Base-by-base conservation (phyloP, 1,284 basidiomycete species). In the Ganoderma lucidum region DNA sequence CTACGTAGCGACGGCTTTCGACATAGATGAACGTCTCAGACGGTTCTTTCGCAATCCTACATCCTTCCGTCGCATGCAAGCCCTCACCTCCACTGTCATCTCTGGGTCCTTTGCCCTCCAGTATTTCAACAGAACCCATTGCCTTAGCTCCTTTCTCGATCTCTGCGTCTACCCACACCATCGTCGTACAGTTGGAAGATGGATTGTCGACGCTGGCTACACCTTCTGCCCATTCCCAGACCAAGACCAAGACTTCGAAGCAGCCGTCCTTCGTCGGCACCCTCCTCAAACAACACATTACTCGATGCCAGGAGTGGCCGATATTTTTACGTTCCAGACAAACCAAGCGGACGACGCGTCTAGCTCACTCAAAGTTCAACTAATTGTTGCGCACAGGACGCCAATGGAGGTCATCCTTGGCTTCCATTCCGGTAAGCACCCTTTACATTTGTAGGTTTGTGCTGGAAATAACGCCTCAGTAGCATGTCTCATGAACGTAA, bases 51-150 rank as follows among this genome's bases (percentile, higher is more conserved):
- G 1, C 0, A 14, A 42, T 42, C 1, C 42, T 42, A 10, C 1
- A 14, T 35, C 74, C 2, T 86, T 87, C 65, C 82, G 86, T 10
- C 74, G 71, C 28, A 73, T 87, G 3, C 85, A 86, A 73, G 81
- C 79, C 0, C 67, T 70, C 41, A 86, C 84, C 0, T 79, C 79
- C 17, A 79, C 81, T 0, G 65, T 88, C 6, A 82, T 88, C 17
- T 87, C 86, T 0, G 86, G 86, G 3, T 87, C 86, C 0, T 79
- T 76, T 37, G 86, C 83, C 0, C 79, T 87, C 6, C 86, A 87
- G 69, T 85, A 86, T 70, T 78, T 88, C 44, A 81, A 83, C 53
- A 74, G 86, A 10, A 74, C 77, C 0, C 74, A 75, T 44, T 87
- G 87, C 69, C 80, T 81, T 0, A 78, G 80, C 3, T 78, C 85